A percentile compares a stretch with the other conserved stretches of the same genome.
Evolutionary conservation across 352 stramenopile genomes (phyloP).

Genomic region (Globisporangium takayamanum): DNA sequence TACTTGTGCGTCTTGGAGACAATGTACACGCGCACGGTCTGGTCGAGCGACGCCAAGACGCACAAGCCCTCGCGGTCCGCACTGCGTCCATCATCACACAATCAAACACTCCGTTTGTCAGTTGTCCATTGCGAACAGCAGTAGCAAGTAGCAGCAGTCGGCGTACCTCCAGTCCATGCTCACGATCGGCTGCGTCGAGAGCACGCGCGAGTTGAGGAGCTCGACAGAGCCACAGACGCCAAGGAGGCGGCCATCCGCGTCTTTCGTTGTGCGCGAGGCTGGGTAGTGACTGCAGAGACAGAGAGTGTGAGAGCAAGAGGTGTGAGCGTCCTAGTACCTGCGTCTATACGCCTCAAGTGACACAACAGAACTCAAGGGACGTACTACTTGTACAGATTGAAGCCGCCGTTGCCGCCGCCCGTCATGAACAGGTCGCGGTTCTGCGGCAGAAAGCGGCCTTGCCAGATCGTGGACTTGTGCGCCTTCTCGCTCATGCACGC

Average conservation of each 20-base stretch:
- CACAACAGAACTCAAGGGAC: conserved; percentile 22
- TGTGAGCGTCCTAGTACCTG: not conserved
- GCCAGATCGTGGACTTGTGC: conserved; percentile 96
- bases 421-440: conserved; percentile 97
- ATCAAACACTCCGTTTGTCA: too few relatives aligned
- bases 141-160: not conserved
- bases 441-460: conserved; percentile 91
- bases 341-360: too few relatives aligned
- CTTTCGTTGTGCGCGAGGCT: conserved; percentile 71
- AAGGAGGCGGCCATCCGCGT: conserved; percentile 75
- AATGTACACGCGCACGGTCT: conserved; percentile 93
- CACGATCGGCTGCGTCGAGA: conserved; percentile 95
- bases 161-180: conserved; percentile 94
- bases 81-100: conserved; percentile 18
- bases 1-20: conserved; percentile 96
- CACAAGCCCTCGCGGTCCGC: conserved; percentile 92
- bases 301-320: not conserved
- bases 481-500: conserved; percentile 87
- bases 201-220: conserved; percentile 92
- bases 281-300: conserved; percentile 59
- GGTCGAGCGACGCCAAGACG: conserved; percentile 90
- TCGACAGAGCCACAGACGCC: conserved; percentile 91
- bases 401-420: conserved; percentile 92
- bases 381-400: conserved; percentile 97
- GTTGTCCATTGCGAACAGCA: not conserved